phyloP scores from a whole-genome alignment of 176 grass and related monocot genomes.

The Thinopyrum elongatum region DNA sequence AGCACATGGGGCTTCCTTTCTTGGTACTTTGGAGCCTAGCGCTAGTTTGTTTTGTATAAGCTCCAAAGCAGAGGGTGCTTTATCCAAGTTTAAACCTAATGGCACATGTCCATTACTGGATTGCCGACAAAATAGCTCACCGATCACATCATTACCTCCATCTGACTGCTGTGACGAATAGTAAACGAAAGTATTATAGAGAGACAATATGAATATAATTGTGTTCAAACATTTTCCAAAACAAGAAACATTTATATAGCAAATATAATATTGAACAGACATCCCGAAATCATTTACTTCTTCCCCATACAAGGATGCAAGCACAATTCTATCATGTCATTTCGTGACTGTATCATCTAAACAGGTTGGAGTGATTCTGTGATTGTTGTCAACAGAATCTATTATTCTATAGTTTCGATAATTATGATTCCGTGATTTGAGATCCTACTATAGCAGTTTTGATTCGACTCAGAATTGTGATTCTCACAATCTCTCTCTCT shows the following conservation, averaged over 20 bases:
- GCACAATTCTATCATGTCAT: too few relatives aligned
- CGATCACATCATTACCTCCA: neutral
- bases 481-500: neutral
- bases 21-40: neutral
- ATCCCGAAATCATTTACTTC: neutral
- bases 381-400: too few relatives aligned
- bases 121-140: neutral
- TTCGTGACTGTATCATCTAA: too few relatives aligned
- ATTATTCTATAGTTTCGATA: too few relatives aligned
- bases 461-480: too few relatives aligned
- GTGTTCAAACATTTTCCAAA: too few relatives aligned
- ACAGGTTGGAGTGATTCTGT: too few relatives aligned
- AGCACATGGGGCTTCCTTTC: neutral
- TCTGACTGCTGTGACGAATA: neutral
- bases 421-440: too few relatives aligned
- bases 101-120: neutral
- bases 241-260: too few relatives aligned
- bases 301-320: too few relatives aligned
- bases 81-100: neutral
- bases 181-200: neutral
- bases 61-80: neutral
- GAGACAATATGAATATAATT: neutral
- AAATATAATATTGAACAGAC: neutral
- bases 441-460: too few relatives aligned
- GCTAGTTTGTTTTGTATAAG: neutral